Base-by-base conservation (phyloP, 1,139 yeast genomes). In the Geotrichum bryndzae region DNA sequence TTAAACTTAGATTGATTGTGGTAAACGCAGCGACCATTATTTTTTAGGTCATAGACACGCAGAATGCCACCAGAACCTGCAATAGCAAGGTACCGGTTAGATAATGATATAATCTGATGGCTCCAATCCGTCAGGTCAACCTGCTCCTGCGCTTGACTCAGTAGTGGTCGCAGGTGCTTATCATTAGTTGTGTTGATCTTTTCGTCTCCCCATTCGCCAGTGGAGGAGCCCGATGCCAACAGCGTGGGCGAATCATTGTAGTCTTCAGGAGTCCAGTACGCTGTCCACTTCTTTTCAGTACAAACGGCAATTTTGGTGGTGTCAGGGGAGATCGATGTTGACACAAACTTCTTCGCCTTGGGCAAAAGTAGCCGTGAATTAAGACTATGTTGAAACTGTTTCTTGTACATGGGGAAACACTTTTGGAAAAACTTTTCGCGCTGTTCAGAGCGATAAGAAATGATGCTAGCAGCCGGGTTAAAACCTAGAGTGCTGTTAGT, bases 321-420 rank as follows among this genome's bases (percentile, higher is more conserved):
- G 70, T 84, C 87, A 38, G 82, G 82, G 50, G 91, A 83, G 4
- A 91, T 85, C 53, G 85, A 81, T n/a, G 87, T 83, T 54, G 84
- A 82, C 10, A 84, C 81, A 68, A 80, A 76, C 22, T 73, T 76
- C 76, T 80, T 80, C 55, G 82, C 75, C 64, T 80, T 77, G 66
- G 82, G 75, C 55, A 79, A 68, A 72, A 84, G 76, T 62, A 78
- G 80, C 46, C 81, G 72, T 35, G 84, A 84, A 67, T 86, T 92
- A 0, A 94, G 86, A 27, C 82, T 80, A 71, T 82, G 86, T 50
- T 86, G 84, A 51, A 82, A 79, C 59, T 85, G 79, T 69, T 87
- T 86, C 62, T 96, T 78, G 72, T 88, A 89, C 63, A 85, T 83
- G 1, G 97, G 97, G 75, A 90, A 91, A 68, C 95, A 89, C 68